Conservation (phyloP, 208 protist species). For the Endotrypanum monterogeii region DNA sequence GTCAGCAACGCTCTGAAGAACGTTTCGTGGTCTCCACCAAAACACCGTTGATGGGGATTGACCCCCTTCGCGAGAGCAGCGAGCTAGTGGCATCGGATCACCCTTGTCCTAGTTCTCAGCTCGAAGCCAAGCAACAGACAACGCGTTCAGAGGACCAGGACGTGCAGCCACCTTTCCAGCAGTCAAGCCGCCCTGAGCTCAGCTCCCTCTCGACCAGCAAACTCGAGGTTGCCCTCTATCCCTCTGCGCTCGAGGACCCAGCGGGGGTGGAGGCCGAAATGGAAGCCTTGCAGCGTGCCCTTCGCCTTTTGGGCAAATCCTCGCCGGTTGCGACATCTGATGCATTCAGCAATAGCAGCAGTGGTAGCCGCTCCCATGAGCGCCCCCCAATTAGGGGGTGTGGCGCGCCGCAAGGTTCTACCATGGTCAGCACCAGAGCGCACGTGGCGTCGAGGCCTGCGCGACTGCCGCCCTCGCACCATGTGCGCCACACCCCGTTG, state of each 20-base stretch:
- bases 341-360: background rate
- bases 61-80: constrained; percentile 9
- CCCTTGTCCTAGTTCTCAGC: constrained; percentile 8
- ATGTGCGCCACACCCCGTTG: background rate
- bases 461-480: background rate
- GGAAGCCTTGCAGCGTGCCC: background rate
- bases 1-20: background rate
- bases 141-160: background rate
- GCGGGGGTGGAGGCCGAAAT: background rate
- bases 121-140: constrained; percentile 14
- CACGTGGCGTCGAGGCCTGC: background rate
- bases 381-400: background rate
- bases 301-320: background rate
- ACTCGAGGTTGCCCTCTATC: constrained; percentile 3
- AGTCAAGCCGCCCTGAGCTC: constrained; percentile 6
- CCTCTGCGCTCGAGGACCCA: constrained; percentile 15
- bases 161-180: background rate
- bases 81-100: constrained; percentile 2
- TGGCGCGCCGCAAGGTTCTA: background rate
- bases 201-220: background rate
- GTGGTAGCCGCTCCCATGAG: background rate
- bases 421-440: background rate
- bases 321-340: background rate
- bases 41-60: constrained; percentile 2
- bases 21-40: background rate